Evolutionary conservation across 83 land plant genomes (phyloP).

Genomic region (Diphasiastrum complanatum): DNA sequence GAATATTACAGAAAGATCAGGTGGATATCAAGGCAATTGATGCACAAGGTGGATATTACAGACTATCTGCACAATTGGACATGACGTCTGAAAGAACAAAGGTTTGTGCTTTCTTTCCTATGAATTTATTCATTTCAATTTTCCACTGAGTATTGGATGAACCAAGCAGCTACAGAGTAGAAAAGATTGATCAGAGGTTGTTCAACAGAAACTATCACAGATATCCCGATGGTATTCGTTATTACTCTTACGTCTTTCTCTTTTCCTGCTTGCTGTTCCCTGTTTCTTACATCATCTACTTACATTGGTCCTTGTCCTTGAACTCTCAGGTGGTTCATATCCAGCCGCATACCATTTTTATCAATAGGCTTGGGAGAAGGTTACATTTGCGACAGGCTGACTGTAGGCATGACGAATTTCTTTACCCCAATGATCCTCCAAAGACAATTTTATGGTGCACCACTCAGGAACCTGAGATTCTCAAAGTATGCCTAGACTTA

Average conservation of each 20-base stretch:
- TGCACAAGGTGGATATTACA: constrained; percentile 69
- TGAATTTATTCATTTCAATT: no score
- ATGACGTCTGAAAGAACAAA: constrained; percentile 95
- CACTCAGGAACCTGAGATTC: constrained; percentile 43
- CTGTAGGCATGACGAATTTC: constrained; percentile 40
- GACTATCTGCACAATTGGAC: constrained; percentile 61
- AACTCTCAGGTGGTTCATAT: constrained; percentile 87
- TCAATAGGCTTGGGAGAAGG: constrained; percentile 64
- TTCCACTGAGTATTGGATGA: no score
- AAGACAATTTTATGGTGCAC: constrained; percentile 68
- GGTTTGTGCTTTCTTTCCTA: no score
- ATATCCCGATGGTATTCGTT: no score
- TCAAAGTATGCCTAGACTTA: constrained; percentile 59
- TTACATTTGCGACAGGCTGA: constrained; percentile 60
- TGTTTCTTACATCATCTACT: no score
- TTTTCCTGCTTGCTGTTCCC: no score
- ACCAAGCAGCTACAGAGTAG: no score
- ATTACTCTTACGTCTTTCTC: no score
- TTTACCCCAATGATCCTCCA: constrained; percentile 75
- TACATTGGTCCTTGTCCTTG: background rate
- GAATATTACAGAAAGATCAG: constrained; percentile 48
- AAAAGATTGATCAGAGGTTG: no score
- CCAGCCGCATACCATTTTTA: constrained; percentile 67
- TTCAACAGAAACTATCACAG: no score
- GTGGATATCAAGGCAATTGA: constrained; percentile 64